phyloP scores from a whole-genome alignment of 2,329 filamentous ascomycete species.

The Orbilia javanica region DNA sequence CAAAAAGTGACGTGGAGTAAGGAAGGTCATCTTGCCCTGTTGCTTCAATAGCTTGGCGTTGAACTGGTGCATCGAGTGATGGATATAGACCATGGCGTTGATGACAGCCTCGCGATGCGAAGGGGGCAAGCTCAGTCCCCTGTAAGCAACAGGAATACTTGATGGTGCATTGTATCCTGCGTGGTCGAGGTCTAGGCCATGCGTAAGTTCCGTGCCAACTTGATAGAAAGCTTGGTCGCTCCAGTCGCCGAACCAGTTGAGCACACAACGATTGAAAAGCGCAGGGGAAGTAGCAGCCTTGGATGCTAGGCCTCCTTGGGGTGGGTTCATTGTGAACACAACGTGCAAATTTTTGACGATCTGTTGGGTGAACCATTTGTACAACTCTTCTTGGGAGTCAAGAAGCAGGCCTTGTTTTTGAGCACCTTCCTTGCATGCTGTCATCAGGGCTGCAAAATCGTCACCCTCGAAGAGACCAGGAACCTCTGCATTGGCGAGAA shows the following conservation, averaged over 20 bases:
- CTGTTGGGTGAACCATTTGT: slow-evolving; percentile 99
- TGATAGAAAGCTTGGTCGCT: slow-evolving; percentile 99
- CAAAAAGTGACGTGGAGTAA: slow-evolving; percentile 95
- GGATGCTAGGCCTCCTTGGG: slow-evolving; percentile 91
- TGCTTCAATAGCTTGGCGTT: slow-evolving; percentile 90
- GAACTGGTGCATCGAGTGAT: slow-evolving; percentile 92
- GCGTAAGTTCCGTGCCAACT: slow-evolving; percentile 93
- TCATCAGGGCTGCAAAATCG: slow-evolving; percentile 98
- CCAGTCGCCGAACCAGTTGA: slow-evolving; percentile 99
- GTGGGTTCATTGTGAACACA: slow-evolving; percentile 99
- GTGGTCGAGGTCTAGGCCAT: slow-evolving; percentile 94
- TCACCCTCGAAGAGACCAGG: slow-evolving; percentile 99
- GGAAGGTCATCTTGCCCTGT: slow-evolving; percentile 90
- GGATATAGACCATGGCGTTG: slow-evolving; percentile 99
- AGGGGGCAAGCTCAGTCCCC: slow-evolving; percentile 84
- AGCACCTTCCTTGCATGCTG: slow-evolving; percentile 96
- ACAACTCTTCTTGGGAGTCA: slow-evolving; percentile 98
- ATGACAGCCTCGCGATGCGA: slow-evolving; percentile 91
- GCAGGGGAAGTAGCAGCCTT: slow-evolving; percentile 98
- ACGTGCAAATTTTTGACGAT: slow-evolving; percentile 99
- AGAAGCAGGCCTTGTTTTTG: slow-evolving; percentile 94
- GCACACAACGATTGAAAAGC: slow-evolving; percentile 98
- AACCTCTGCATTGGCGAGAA: slow-evolving; percentile 98
- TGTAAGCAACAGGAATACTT: slow-evolving; percentile 91
- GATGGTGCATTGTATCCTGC: slow-evolving; percentile 87